Evolutionary conservation across 2,329 filamentous ascomycete species (phyloP).

Genomic region (Microascus cirrosus): DNA sequence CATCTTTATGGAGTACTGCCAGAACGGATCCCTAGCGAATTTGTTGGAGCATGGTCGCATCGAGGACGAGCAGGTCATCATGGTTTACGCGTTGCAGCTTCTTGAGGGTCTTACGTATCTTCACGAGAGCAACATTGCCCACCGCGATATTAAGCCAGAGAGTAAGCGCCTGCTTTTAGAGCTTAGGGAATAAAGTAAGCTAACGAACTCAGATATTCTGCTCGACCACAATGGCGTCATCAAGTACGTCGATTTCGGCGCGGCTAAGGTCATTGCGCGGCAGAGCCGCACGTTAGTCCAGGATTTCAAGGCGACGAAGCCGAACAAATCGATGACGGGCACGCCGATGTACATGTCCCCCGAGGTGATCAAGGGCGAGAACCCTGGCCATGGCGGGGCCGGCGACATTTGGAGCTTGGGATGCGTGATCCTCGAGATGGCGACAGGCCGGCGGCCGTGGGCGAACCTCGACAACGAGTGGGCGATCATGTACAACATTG

Average conservation of each 20-base stretch:
- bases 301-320: conserved; percentile 46
- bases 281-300: conserved; percentile 75
- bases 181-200: background rate
- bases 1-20: conserved; percentile 99
- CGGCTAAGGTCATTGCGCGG: conserved; percentile 90
- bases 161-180: conserved; percentile 49
- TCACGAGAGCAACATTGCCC: conserved; percentile 82
- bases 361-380: conserved; percentile 90
- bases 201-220: conserved; percentile 63
- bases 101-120: conserved; percentile 89
- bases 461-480: conserved; percentile 95
- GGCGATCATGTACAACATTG: conserved; percentile 99
- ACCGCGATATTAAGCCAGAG: conserved; percentile 96
- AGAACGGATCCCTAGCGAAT: conserved; percentile 80
- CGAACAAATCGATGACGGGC: conserved; percentile 82
- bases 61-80: conserved; percentile 94
- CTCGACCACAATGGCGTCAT: conserved; percentile 97
- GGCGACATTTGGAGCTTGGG: conserved; percentile 95
- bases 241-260: conserved; percentile 98
- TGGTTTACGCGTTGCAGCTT: conserved; percentile 91
- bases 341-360: conserved; percentile 99
- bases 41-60: conserved; percentile 92
- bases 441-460: conserved; percentile 88
- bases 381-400: conserved; percentile 64
- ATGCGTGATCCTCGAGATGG: conserved; percentile 96